A percentile compares a stretch with the other conserved stretches of the same genome.
Evolutionary conservation across 179 eudicot species (phyloP).

Genomic region (Corrigiola litoralis): DNA sequence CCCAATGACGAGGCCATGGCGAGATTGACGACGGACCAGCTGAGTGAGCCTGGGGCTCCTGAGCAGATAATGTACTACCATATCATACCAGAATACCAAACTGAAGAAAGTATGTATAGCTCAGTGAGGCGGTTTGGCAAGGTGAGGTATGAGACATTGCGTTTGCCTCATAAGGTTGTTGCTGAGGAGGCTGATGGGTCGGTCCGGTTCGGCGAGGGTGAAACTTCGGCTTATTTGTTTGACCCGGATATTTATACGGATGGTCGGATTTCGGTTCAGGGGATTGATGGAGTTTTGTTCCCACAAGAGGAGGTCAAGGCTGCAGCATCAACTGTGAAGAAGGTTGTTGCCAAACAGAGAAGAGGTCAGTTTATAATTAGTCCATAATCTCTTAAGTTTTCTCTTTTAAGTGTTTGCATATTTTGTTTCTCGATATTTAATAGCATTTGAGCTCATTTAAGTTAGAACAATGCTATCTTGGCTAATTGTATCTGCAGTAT

Average conservation of each 20-base stretch:
- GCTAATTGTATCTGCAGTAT: too few species aligned
- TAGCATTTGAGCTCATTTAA: too few species aligned
- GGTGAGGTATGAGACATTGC: constrained; percentile 40
- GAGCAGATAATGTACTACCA: constrained; percentile 60
- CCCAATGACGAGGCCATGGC: constrained; percentile 58
- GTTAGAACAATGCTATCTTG: too few species aligned
- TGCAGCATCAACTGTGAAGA: constrained; percentile 1
- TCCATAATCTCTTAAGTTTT: background rate
- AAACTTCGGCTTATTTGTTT: constrained; percentile 53
- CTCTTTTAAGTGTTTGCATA: background rate
- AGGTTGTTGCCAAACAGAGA: constrained; percentile 38
- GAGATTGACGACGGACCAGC: constrained; percentile 37
- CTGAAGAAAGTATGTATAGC: constrained; percentile 57
- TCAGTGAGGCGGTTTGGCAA: constrained; percentile 56
- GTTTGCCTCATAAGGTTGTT: constrained; percentile 42
- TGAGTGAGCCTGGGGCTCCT: constrained; percentile 49
- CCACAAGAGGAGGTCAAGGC: constrained; percentile 31
- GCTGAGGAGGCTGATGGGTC: constrained; percentile 64
- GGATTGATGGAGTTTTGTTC: constrained; percentile 60
- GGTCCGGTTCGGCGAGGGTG: constrained; percentile 46
- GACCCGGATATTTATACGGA: constrained; percentile 69
- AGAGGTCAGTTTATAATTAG: too few species aligned
- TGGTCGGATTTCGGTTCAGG: constrained; percentile 67
- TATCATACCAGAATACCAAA: constrained; percentile 52
- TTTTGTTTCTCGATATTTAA: background rate